phyloP scores from a whole-genome alignment of 1,139 yeast genomes.

The Wickerhamiella pararugosa region DNA sequence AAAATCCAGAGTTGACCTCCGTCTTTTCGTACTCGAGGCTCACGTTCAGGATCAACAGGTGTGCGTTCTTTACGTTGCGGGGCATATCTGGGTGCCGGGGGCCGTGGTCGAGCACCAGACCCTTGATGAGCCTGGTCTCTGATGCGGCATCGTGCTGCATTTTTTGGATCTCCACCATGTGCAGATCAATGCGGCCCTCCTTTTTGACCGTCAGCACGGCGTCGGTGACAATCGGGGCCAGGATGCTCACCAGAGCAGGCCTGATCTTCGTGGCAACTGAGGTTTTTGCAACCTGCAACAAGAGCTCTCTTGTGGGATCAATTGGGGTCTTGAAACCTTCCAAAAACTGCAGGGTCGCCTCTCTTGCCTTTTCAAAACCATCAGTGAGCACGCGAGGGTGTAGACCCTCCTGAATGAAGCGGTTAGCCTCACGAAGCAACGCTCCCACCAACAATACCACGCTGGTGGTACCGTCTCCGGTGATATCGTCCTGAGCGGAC shows the following conservation, averaged over 20 bases:
- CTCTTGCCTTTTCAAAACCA: conserved; percentile 86
- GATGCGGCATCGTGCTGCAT: conserved; percentile 88
- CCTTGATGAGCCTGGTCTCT: conserved; percentile 72
- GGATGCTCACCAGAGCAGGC: conserved; percentile 55
- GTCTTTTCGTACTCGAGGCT: conserved; percentile 95
- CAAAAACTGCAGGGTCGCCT: conserved; percentile 52
- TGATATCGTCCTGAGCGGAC: conserved; percentile 94
- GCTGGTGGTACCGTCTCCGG: conserved; percentile 99
- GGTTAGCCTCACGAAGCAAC: conserved; percentile 82
- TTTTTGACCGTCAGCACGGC: conserved; percentile 72
- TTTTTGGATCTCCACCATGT: conserved; percentile 96
- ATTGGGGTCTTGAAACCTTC: conserved; percentile 37
- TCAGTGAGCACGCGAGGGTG: conserved; percentile 92
- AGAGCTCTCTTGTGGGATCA: conserved; percentile 61
- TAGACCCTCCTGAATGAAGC: conserved; percentile 83
- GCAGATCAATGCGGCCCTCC: conserved; percentile 54
- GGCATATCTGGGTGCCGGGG: conserved; percentile 99
- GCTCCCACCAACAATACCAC: conserved; percentile 93
- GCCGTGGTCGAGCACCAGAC: conserved; percentile 94
- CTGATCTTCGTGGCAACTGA: conserved; percentile 79
- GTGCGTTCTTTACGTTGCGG: conserved; percentile 65
- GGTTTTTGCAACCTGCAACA: conserved; percentile 81
- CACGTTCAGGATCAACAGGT: conserved; percentile 77
- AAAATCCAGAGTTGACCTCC: conserved; percentile 93
- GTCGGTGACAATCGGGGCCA: conserved; percentile 91